Base-by-base conservation (phyloP, 2,329 filamentous ascomycete genomes). In the Aspergillus eucalypticola region DNA sequence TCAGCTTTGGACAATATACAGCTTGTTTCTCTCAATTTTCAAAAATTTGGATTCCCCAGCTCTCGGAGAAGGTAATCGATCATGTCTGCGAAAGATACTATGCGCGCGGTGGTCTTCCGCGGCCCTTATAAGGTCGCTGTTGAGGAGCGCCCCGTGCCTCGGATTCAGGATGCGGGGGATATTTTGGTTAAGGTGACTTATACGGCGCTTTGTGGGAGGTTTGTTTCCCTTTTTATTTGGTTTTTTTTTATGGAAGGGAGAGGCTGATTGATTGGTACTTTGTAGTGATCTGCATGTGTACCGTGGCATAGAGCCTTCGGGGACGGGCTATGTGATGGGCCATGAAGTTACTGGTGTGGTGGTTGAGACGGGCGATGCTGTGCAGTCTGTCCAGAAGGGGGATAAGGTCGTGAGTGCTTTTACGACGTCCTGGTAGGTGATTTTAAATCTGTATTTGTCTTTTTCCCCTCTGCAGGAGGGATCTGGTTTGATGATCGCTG, bases 51-150 rank as follows among this genome's bases (percentile, higher is more conserved):
- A 29, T 10, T 4, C 11, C 11, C 6, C 32, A 13, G 32, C 29
- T 10, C 29, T 4, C 10, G 29, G 11, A 35, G 32, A 13, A 35
- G 10, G 5, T 13, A 35, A 13, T 35, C 5, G 3, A 29, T 29
- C 8, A 50, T 29, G 46, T 29, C 23, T 11, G 25, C 74, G 60
- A 90, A 85, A 0, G 11, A n/a, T 11, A 55, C 23, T 13, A 96
- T 97, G 93, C 90, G 90, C 75, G 92, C 92, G 29, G 91, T 97
- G 29, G 85, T 96, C 57, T 96, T 96, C 79, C 88, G 94, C 63
- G 91, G 89, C 2, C 89, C 90, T 3, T 83, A 85, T 69, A 87
- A 90, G 71, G 83, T 96, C 57, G 88, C 84, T 0, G 78, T 97
- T 58, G 89, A 96, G 77, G 86, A 95, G 61, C 84, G 91, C 19